Evolutionary conservation across 2,329 filamentous ascomycete genomes (phyloP).

Genomic region (Colletotrichum navitas): DNA sequence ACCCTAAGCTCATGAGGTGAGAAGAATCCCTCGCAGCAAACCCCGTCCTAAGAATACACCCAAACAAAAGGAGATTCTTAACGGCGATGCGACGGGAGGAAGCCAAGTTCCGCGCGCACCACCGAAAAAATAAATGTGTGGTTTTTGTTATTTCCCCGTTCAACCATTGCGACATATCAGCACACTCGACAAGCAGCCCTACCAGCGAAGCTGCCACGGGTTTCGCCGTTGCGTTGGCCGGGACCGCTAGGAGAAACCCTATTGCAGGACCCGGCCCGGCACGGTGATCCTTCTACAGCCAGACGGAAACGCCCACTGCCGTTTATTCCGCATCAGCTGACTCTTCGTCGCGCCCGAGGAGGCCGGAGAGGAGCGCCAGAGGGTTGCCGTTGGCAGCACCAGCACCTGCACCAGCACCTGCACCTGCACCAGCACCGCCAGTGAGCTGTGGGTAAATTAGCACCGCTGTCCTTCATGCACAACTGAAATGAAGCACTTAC

Average conservation of each 20-base stretch:
- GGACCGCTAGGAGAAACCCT: background rate
- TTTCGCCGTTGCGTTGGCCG: background rate
- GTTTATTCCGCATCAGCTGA: constrained; percentile 20
- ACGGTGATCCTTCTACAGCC: background rate
- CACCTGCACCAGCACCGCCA: constrained; percentile 1
- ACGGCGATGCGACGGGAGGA: background rate
- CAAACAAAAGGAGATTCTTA: background rate
- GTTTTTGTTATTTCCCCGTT: background rate
- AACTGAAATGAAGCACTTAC: constrained; percentile 5
- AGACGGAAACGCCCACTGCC: background rate
- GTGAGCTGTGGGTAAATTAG: constrained; percentile 14
- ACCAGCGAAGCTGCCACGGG: constrained; percentile 30
- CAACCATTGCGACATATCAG: constrained; percentile 4
- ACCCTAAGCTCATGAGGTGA: background rate
- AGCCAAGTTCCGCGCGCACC: constrained; percentile 16
- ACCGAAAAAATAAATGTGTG: background rate
- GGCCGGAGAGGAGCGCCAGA: constrained; percentile 19
- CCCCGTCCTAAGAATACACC: constrained; percentile 3
- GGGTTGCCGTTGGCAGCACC: background rate
- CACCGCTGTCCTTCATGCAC: background rate
- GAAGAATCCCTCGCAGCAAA: background rate
- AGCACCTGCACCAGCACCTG: background rate
- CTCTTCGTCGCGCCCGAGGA: constrained; percentile 30
- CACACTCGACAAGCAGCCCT: constrained; percentile 29
- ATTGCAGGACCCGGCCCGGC: background rate